Evolutionary conservation across 441 rosid species (phyloP).

Genomic region (Syzygium malaccense): DNA sequence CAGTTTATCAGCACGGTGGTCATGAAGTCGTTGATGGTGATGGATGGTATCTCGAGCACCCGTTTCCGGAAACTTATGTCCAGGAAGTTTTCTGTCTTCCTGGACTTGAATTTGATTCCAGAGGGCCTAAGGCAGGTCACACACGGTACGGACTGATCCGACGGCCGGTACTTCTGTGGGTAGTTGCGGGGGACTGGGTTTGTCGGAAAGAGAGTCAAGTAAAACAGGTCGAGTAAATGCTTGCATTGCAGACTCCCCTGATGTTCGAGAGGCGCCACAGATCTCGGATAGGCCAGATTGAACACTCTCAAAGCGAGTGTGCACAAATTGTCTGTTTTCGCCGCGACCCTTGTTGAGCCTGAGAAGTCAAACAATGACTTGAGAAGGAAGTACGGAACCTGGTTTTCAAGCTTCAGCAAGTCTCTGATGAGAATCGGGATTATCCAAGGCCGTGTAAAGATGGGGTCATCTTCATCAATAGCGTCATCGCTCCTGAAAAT

Average conservation of each 20-base stretch:
- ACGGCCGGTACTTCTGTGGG: neutral
- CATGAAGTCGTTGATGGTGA: slow-evolving; percentile 7
- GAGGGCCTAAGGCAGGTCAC: neutral
- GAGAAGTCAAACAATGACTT: neutral
- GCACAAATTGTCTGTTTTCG: neutral
- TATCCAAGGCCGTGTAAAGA: slow-evolving; percentile 6
- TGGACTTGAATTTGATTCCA: slow-evolving; percentile 9
- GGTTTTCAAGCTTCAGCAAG: slow-evolving; percentile 15
- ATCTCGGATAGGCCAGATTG: neutral
- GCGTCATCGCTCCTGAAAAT: neutral
- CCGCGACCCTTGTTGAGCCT: neutral
- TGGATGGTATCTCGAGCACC: slow-evolving; percentile 9
- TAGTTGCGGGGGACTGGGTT: neutral
- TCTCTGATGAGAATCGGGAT: slow-evolving; percentile 10
- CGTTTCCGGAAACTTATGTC: neutral
- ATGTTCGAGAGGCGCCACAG: neutral
- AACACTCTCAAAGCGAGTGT: slow-evolving; percentile 1
- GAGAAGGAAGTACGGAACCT: slow-evolving; percentile 12
- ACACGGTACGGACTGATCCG: neutral
- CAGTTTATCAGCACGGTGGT: neutral
- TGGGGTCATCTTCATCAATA: neutral
- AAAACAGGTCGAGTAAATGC: slow-evolving; percentile 3
- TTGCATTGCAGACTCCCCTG: neutral
- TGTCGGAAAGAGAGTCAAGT: neutral
- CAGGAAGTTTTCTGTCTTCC: neutral